Evolutionary conservation across 352 stramenopile species (phyloP), one percentile per base, ranked within the genome.

Genomic region (Globisporangium iwayamae): DNA sequence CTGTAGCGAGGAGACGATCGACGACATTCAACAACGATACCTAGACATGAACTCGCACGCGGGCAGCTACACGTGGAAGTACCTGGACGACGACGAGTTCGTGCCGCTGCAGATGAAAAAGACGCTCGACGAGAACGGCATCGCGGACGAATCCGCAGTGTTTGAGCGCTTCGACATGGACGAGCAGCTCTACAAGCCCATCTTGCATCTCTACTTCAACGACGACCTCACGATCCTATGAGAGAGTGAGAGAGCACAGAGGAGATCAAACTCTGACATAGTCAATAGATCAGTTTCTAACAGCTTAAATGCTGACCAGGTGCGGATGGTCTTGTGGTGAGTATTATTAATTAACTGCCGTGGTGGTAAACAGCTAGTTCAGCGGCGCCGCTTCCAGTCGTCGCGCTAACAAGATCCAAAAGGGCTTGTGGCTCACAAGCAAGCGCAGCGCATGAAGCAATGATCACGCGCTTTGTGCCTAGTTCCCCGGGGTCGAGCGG

Each of bases 61-160:
- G 16, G 75, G 41, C 14, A 98, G 89, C 76, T 98, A 98, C 74
- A 97, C 91, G 54, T 98, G 93, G 93, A 98, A 98, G 67, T 75
- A 74, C 56, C 63, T 94, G 34, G 74, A 92, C 48, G 81, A 92
- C 46, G 80, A 85, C 65, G 83, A 91, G n/a, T 98, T 98, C 67
- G 73, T 96, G 38, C 85, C 85, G 38, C 73, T 97, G 18, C 68
- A 96, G 25, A 97, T 98, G 89, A 78, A 85, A 20, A 73, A 73
- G 39, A 97, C 90, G 14, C 76, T 98, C 32, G 83, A 93, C 6
- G 81, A 93, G 60, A 97, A 97, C 64, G 90, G 91, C 10, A 85
- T 98, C 58, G 46, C 60, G 1, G 92, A 98, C 62, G 90, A 98
- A 55, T 79, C 81, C 20, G 28, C 69, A 2, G 63, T 88, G 14